phyloP scores from a whole-genome alignment of 176 grass and related monocot species.

The Ensete ventricosum region DNA sequence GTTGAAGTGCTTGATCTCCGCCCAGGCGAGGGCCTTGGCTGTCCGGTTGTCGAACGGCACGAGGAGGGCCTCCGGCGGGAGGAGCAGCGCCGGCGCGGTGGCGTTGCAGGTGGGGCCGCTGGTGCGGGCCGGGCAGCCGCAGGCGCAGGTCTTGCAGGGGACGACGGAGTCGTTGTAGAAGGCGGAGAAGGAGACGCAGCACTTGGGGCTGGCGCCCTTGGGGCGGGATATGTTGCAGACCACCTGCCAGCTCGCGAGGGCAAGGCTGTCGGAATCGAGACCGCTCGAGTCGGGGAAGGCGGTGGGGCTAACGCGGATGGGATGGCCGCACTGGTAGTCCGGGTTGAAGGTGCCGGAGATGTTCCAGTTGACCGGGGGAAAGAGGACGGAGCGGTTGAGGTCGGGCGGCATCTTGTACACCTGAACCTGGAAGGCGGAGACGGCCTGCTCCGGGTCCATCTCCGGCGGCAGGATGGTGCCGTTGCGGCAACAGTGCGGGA shows the following conservation, averaged over 20 bases:
- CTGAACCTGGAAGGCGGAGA: constrained; percentile 89
- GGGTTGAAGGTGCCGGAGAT: constrained; percentile 68
- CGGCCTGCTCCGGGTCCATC: constrained; percentile 71
- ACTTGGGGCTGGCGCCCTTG: constrained; percentile 61
- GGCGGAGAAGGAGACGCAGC: constrained; percentile 81
- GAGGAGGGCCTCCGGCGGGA: constrained; percentile 70
- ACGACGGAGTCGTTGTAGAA: constrained; percentile 90
- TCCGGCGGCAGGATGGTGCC: constrained; percentile 74
- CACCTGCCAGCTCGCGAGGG: constrained; percentile 62
- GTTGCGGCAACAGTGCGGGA: constrained; percentile 58
- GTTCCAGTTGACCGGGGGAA: constrained; percentile 59
- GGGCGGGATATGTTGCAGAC: constrained; percentile 65
- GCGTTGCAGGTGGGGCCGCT: constrained; percentile 57
- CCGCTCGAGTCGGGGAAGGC: constrained; percentile 70
- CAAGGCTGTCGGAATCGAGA: constrained; percentile 54
- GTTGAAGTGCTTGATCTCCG: constrained; percentile 71
- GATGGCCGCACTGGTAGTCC: constrained; percentile 47
- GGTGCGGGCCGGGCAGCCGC: constrained; percentile 50
- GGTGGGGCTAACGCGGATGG: constrained; percentile 52
- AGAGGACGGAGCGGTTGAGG: constrained; percentile 61
- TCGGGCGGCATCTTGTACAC: constrained; percentile 94
- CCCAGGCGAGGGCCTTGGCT: constrained; percentile 54
- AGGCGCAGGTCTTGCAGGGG: constrained; percentile 80
- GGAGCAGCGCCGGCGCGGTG: constrained; percentile 48
- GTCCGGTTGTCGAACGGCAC: constrained; percentile 80